Evolutionary conservation across 768 basidiomycete genomes (phyloP), one percentile per base, ranked within the genome.

Genomic region (Mycena metata): DNA sequence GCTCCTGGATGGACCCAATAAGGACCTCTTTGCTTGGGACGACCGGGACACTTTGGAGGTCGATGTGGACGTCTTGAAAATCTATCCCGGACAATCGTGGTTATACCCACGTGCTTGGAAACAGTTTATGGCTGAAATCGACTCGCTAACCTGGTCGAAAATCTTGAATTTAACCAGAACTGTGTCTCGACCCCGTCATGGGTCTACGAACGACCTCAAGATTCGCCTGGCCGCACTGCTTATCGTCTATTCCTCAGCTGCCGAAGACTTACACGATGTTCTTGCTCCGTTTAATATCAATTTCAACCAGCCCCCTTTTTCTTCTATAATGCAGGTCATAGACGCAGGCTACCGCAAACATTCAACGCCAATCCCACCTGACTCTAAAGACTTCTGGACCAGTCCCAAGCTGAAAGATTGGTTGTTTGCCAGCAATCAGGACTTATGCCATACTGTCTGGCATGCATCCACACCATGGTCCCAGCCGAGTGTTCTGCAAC

Each of bases 11-110:
- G 58, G 43, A 19, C 23, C 58, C 30, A 19, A 60, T n/a, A 19
- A 60, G 39, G 58, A 60, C 21, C 8, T 60, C 58, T 46, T 60
- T 35, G 35, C 33, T 7, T 60, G 58, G 58, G 58, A 60, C 45
- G 30, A 30, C 30, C 30, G 6, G 30, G 30, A 30, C 30, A 30
- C 30, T 30, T 30, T 30, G 6, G 30, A 30, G 6, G 30, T 30
- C 30, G 8, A 49, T 36, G 19, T 15, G 2, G 58, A 60, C 36
- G 35, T 4, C 21, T 19, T 13, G 1, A 10, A 5, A 9, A 19
- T 60, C n/a, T 60, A 35, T 26, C 24, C 46, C n/a, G n/a, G 23
- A 6, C 12, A 15, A 21, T 21, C 21, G 9, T 33, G 52, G 19
- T 13, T 54, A 33, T 39, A 30, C n/a, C 45, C 58, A 36, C 26